phyloP scores from a whole-genome alignment of 2,329 filamentous ascomycete species.

The Pestalotiopsis sp. region DNA sequence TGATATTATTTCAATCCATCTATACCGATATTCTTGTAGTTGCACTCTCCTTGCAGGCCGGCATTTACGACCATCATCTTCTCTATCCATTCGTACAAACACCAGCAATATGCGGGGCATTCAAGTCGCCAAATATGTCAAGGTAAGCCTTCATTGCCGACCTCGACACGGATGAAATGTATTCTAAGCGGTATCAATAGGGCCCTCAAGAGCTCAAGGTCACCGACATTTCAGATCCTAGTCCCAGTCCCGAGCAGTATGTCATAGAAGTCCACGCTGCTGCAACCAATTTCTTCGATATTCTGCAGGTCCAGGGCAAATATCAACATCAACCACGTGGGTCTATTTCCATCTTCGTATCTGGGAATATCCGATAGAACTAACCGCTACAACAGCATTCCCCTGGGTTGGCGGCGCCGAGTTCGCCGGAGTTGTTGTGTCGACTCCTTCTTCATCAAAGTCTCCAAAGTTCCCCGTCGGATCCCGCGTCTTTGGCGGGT shows the following conservation, averaged over 20 bases:
- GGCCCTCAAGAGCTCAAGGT: slow-evolving; percentile 80
- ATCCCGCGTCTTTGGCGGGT: slow-evolving; percentile 83
- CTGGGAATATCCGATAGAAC: neutral
- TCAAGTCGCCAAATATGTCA: slow-evolving; percentile 74
- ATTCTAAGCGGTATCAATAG: slow-evolving; percentile 42
- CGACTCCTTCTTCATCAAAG: slow-evolving; percentile 58
- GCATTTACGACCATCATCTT: neutral
- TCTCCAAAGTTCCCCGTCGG: slow-evolving; percentile 71
- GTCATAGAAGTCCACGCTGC: slow-evolving; percentile 84
- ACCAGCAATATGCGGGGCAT: slow-evolving; percentile 70
- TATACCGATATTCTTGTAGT: too few species aligned
- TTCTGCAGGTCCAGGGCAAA: slow-evolving; percentile 92
- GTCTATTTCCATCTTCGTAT: slow-evolving; percentile 18
- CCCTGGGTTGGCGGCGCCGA: slow-evolving; percentile 88
- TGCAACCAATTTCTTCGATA: slow-evolving; percentile 96
- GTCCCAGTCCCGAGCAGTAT: slow-evolving; percentile 75
- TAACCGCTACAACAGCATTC: slow-evolving; percentile 53
- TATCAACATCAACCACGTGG: slow-evolving; percentile 86
- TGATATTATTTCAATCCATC: neutral
- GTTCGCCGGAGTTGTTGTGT: slow-evolving; percentile 79
- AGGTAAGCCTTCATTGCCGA: slow-evolving; percentile 48
- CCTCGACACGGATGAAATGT: neutral
- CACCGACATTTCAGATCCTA: slow-evolving; percentile 73
- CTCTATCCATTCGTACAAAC: neutral
- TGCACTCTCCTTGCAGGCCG: too few species aligned